phyloP scores from a whole-genome alignment of 495 filamentous ascomycete genomes.

The Oidiodendron maius region DNA sequence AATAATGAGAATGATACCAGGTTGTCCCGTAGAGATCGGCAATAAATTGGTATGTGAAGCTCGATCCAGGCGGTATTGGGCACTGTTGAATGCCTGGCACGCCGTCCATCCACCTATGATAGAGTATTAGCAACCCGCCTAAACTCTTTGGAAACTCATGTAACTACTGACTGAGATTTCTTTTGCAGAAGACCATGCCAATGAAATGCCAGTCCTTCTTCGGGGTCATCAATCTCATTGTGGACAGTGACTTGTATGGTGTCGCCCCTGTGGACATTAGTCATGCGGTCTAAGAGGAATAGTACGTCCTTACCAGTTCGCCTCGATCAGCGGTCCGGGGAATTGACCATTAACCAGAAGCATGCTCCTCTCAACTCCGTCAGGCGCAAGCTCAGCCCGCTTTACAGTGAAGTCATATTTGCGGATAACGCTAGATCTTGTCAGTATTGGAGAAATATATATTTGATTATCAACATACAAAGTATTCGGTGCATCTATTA shows the following conservation, averaged over 20 bases:
- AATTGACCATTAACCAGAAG: constrained; percentile 41
- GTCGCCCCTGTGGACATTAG: constrained; percentile 16
- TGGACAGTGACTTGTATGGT: constrained; percentile 47
- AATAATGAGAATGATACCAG: constrained; percentile 63
- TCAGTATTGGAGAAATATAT: background rate
- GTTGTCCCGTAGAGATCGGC: constrained; percentile 50
- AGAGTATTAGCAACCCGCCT: background rate
- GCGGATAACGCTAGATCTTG: constrained; percentile 27
- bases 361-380: constrained; percentile 37
- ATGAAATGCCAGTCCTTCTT: constrained; percentile 32
- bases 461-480: constrained; percentile 8
- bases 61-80: constrained; percentile 34
- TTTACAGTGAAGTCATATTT: constrained; percentile 36
- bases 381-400: constrained; percentile 37
- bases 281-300: background rate
- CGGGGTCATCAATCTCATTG: constrained; percentile 38
- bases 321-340: constrained; percentile 35
- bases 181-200: constrained; percentile 45
- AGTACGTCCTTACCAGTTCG: constrained; percentile 16
- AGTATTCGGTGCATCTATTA: constrained; percentile 30
- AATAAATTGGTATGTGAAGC: constrained; percentile 44
- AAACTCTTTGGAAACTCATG: background rate
- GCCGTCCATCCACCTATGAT: constrained; percentile 30
- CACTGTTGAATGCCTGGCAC: constrained; percentile 39
- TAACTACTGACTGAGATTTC: constrained; percentile 11